Evolutionary conservation across 257 asterid species (phyloP).

Genomic region (Jacaranda copaia): DNA sequence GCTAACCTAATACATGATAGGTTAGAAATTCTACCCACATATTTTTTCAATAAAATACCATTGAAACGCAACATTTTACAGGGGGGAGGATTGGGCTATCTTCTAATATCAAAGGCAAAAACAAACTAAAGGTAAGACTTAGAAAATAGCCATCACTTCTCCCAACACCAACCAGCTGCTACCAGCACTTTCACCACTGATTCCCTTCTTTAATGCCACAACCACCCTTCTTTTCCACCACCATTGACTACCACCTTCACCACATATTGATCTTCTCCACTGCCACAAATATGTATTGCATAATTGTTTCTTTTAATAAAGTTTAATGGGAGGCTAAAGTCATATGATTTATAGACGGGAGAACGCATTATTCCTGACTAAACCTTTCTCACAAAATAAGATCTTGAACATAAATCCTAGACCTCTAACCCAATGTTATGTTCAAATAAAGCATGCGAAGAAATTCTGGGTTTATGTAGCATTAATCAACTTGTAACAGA

Average conservation of each 20-base stretch:
- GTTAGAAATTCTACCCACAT: not conserved
- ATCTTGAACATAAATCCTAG: not conserved
- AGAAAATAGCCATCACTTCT: no score
- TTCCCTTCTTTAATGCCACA: no score
- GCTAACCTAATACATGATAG: not conserved
- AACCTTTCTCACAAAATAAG: not conserved
- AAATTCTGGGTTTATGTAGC: not conserved
- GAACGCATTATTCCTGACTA: not conserved
- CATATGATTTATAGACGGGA: not conserved
- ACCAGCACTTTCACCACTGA: no score
- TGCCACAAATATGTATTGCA: not conserved
- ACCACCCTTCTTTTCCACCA: not conserved
- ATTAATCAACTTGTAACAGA: not conserved
- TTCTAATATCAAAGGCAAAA: no score
- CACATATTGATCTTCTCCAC: not conserved
- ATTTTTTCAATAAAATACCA: not conserved
- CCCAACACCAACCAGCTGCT: no score
- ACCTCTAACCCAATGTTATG: not conserved
- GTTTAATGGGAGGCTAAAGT: not conserved
- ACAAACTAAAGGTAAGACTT: no score
- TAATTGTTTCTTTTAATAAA: not conserved
- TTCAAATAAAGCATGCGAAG: conserved; percentile 4
- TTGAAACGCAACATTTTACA: not conserved
- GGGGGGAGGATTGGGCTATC: no score
- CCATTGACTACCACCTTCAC: not conserved